Evolutionary conservation across 176 grass and related monocot species (phyloP).

Genomic region (Triticum turgidum): DNA sequence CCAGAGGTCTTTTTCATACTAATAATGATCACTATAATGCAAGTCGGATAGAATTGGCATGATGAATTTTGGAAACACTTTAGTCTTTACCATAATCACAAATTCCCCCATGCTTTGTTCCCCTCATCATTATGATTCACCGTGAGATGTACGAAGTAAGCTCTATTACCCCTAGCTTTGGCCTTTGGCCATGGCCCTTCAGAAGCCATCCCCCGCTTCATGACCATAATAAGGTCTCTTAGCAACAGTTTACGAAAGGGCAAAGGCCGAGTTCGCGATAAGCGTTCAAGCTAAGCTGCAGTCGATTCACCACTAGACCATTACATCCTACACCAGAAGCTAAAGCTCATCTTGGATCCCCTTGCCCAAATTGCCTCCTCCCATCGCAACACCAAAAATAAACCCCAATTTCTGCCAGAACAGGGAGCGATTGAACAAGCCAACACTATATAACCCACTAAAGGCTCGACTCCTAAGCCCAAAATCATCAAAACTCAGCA

Average conservation of each 20-base stretch:
- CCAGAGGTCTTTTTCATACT: not conserved
- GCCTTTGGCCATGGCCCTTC: not conserved
- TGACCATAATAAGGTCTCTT: not conserved
- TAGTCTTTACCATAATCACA: not conserved
- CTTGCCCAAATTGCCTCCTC: not conserved
- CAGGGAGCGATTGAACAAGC: not conserved
- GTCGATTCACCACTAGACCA: not conserved
- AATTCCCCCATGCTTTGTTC: not conserved
- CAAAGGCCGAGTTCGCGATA: not conserved
- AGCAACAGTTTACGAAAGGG: not conserved
- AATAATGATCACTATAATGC: not conserved
- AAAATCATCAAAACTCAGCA: not conserved
- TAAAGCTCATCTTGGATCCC: not conserved
- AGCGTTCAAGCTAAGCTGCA: not conserved
- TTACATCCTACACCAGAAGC: not conserved
- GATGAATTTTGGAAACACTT: not conserved
- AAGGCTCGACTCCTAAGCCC: not conserved
- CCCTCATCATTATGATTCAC: not conserved
- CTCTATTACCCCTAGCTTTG: not conserved
- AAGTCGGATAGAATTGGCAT: not conserved
- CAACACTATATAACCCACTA: not conserved
- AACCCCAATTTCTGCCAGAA: not conserved
- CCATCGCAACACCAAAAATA: not conserved
- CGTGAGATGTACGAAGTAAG: not conserved
- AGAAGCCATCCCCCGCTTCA: not conserved